Evolutionary conservation across 2,329 filamentous ascomycete species (phyloP), one percentile per base, ranked within the genome.

Genomic region (Trichoderma sp.): DNA sequence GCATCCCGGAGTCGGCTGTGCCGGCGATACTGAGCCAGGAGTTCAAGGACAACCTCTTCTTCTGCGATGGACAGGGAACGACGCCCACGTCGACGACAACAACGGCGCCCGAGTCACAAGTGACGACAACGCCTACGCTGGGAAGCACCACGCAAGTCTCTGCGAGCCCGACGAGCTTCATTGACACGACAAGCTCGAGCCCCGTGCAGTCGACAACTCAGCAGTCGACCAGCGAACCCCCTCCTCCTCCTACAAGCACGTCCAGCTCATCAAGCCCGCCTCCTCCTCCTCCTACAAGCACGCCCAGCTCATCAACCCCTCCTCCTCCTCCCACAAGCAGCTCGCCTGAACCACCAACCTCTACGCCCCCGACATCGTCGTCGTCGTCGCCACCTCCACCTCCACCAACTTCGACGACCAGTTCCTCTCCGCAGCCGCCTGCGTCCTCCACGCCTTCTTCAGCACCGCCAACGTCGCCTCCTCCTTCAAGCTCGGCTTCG

Each of bases 21-120:
- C 73, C 76, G 35, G 72, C 74, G 1, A 82, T 83, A 68, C 69
- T 84, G 1, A 68, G 73, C 0, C 74, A 77, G 0, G 67, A 74
- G 15, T 85, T 86, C 45, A 27, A 61, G 0, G 83, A 86, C 70
- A 87, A 77, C 66, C 6, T 84, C 35, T 70, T 75, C 37, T 88
- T 76, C 72, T 89, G 87, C 71, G 27, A 74, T 0, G 75, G 75
- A 7, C 69, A 56, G 5, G 70, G 69, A n/a, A 63, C 75, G 1
- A 63, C 69, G 4, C 70, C 73, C 5, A 69, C 72, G 1, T 57
- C 70, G 1, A 70, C 70, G 7, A 53, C 68, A 1, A 48, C 59
- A 2, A 29, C 71, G 3, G 69, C 67, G 0, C 72, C 72, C 4
- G 72, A 79, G 25, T 73, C 74, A 22, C 68, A 70, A 3, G 72